Evolutionary conservation across 495 filamentous ascomycete genomes (phyloP), one percentile per base, ranked within the genome.

Genomic region (Articulospora tetracladia): DNA sequence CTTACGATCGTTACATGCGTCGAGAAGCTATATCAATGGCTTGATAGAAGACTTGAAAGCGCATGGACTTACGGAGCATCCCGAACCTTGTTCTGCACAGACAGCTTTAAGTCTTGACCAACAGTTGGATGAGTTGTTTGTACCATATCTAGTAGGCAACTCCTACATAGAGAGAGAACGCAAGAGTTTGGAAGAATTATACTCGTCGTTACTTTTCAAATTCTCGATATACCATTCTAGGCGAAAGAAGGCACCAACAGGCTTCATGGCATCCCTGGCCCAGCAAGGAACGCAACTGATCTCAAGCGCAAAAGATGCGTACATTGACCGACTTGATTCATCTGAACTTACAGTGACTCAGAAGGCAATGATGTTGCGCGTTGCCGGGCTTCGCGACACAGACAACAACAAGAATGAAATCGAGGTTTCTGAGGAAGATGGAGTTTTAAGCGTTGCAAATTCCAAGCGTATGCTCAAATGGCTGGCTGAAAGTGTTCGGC

Each of bases 381-480:
- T 97, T 25, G 92, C 92, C 57, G 88, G 91, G 13, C 69, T 96
- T 17, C 48, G 59, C 23, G 77, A 79, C 51, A 76, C 79, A 22
- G 76, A 74, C 48, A 78, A 73, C 48, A 67, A 63, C 58, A 82
- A 82, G 68, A 83, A 83, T 54, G 92, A 96, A 36, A 91, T 97
- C 65, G 92, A 93, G 69, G 86, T 97, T 28, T 86, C 87, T 0
- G 94, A 98, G 59, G 83, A 90, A 66, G 92, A 99, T 63, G 95
- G 95, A 28, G 74, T 85, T 57, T 79, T 96, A 3, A 92, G 84
- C 60, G 81, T 97, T 15, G 79, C 86, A n/a, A 89, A 86, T 68
- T 87, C 92, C 23, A 98, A 98, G 73, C 83, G 94, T 51, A 98
- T 99, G 92, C 80, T 99, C 30, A 96, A 89, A 66, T 99, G 95